Percentiles rank a stretch among this genome's conserved stretches.
These are phyloP conservation scores for Magnaporthales sp. DNA, from an alignment of 2,329 filamentous ascomycete genomes.

Conservation along the genomic window DNA sequence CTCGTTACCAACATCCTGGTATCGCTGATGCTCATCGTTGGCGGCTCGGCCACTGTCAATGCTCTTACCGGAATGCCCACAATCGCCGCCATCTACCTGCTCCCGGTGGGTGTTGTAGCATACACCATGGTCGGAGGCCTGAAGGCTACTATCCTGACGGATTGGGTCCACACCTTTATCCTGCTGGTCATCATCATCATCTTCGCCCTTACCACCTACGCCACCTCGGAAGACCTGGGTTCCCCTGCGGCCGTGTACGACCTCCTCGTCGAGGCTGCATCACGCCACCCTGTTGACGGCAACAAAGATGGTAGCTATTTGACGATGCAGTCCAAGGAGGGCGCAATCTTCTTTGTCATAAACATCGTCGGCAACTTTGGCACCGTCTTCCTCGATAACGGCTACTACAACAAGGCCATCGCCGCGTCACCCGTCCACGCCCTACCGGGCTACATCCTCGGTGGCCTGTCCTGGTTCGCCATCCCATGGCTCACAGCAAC, in stretches of 20 bases:
- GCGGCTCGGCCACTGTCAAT: slow-evolving; percentile 67
- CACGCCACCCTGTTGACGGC: slow-evolving; percentile 64
- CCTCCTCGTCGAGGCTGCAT: slow-evolving; percentile 59
- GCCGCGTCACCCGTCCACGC: slow-evolving; percentile 79
- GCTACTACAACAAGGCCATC: slow-evolving; percentile 92
- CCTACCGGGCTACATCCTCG: slow-evolving; percentile 80
- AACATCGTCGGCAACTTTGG: slow-evolving; percentile 78
- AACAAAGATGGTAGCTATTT: slow-evolving; percentile 77
- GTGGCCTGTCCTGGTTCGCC: slow-evolving; percentile 83
- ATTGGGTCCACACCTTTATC: slow-evolving; percentile 77
- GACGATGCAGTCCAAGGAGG: slow-evolving; percentile 75
- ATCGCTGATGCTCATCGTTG: slow-evolving; percentile 80
- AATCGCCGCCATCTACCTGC: slow-evolving; percentile 73
- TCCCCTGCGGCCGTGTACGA: slow-evolving; percentile 74
- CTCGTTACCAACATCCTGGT: slow-evolving; percentile 84
- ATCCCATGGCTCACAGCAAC: slow-evolving; percentile 87
- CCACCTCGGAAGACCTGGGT: slow-evolving; percentile 62
- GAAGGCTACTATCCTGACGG: slow-evolving; percentile 80
- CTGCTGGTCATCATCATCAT: slow-evolving; percentile 78
- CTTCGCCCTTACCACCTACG: slow-evolving; percentile 76
- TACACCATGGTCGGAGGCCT: slow-evolving; percentile 75
- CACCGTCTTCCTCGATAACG: slow-evolving; percentile 79
- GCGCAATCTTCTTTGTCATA: slow-evolving; percentile 85
- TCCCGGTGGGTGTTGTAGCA: slow-evolving; percentile 71
- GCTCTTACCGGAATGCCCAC: slow-evolving; percentile 67